A percentile compares a stretch with the other conserved stretches of the same genome.
These are phyloP conservation scores for Backusella australiensis DNA, from an alignment of 192 early-diverging fungal genomes.

Conservation along the genomic window DNA sequence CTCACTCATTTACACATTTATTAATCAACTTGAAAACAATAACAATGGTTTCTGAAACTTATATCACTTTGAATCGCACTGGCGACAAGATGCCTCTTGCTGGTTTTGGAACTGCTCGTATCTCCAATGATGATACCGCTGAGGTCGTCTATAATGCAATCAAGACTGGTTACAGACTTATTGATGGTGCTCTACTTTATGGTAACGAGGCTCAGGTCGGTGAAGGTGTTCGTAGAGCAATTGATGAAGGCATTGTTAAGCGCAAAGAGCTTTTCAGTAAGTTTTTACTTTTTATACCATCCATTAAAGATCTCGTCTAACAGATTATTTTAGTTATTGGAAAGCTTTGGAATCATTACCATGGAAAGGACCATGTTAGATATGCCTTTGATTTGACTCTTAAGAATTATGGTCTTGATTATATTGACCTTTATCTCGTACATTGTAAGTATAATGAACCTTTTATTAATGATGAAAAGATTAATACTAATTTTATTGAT, in stretches of 20 bases:
- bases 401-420: conserved; percentile 18
- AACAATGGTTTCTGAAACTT: not conserved
- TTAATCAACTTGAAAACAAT: not conserved
- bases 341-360: conserved; percentile 65
- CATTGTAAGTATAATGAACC: not conserved
- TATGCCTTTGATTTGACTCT: conserved; percentile 49
- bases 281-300: not conserved
- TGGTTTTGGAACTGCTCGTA: conserved; percentile 49
- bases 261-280: conserved; percentile 43
- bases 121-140: conserved; percentile 35
- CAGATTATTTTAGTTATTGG: conserved; percentile 16
- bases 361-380: conserved; percentile 47
- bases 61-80: conserved; percentile 39
- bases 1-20: no score
- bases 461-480: no score
- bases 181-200: conserved; percentile 57
- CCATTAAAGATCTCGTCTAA: not conserved
- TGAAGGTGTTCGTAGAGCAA: conserved; percentile 46
- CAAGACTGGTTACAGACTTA: conserved; percentile 30
- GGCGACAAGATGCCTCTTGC: conserved; percentile 47
- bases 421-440: conserved; percentile 56
- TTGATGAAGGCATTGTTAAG: conserved; percentile 48
- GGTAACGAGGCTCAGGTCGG: conserved; percentile 62
- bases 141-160: conserved; percentile 39
- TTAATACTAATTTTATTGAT: not conserved